Base-by-base conservation (phyloP, 257 asterid species). In the Jacaranda mimosifolia region DNA sequence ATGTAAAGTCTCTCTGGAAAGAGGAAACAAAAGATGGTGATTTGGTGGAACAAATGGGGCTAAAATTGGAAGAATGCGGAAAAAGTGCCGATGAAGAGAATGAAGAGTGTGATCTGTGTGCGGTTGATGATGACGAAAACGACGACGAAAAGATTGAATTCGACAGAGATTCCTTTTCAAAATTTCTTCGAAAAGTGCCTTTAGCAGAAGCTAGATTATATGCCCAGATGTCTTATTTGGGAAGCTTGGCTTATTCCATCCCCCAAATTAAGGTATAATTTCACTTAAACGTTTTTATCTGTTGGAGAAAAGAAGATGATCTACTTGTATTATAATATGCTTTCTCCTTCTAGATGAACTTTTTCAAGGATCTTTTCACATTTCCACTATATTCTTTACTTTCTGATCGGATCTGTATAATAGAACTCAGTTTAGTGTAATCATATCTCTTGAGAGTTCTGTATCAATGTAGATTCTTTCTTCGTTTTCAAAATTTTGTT, bases 201-300 rank as follows among this genome's bases (percentile, higher is more conserved):
- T 83, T 96, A 78, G 80, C 83, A 9, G 98, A 94, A 83, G 95
- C 97, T 67, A 85, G 97, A 73, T 89, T 89, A 72, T 92, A 90
- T 85, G 92, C 97, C 59, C 83, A 79, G 68, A 78, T 96, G 95
- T 89, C 97, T 68, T 87, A 86, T 84, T 84, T 96, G 86, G 98
- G 99, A 62, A 85, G 80, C 71, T 83, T 93, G 88, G 98, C 99
- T 81, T 96, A 96, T 84, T 80, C 91, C 12, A 88, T 96, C 0
- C 83, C 99, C 19, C 89, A 84, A 67, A 96, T 96, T 77, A 94
- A 94, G 99, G 99, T 96, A 67, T 17, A 19, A 5, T 52, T 75
- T 21, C 46, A 39, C 56, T 65, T 55, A 35, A 58, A 66, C 35
- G n/a, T 59, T 13, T 35, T 68, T 1, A 7, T 48, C 18, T 65